Evolutionary conservation across 768 basidiomycete genomes (phyloP).

Genomic region (Trametes cingulata): DNA sequence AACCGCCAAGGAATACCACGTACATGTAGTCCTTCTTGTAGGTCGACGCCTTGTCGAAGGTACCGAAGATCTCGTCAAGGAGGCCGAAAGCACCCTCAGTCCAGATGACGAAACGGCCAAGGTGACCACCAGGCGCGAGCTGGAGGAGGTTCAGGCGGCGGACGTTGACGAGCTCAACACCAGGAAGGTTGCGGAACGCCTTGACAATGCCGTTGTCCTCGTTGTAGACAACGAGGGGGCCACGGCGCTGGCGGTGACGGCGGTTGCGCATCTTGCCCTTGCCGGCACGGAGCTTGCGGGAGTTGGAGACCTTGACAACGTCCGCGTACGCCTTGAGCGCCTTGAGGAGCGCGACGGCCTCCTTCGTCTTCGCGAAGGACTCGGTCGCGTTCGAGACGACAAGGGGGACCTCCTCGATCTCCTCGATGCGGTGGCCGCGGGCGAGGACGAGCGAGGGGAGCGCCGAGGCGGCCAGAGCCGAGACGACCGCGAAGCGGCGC

Average conservation of each 20-base stretch:
- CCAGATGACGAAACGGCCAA: conserved; percentile 99
- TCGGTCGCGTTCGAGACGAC: conserved; percentile 81
- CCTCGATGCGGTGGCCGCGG: conserved; percentile 97
- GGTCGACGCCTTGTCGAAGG: conserved; percentile 82
- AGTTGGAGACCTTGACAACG: conserved; percentile 96
- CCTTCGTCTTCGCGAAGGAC: conserved; percentile 94
- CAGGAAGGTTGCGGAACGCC: conserved; percentile 98
- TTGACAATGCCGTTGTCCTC: conserved; percentile 97
- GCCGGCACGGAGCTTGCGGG: conserved; percentile 93
- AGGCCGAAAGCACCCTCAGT: conserved; percentile 91
- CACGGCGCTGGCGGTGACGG: conserved; percentile 94
- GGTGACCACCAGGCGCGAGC: conserved; percentile 98
- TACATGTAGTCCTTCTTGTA: conserved; percentile 91
- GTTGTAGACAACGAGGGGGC: conserved; percentile 95
- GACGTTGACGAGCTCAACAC: conserved; percentile 96
- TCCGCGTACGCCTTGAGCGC: conserved; percentile 86
- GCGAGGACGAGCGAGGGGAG: conserved; percentile 98
- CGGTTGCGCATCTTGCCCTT: conserved; percentile 98
- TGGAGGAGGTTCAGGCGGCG: conserved; percentile 94
- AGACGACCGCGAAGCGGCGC: conserved; percentile 95
- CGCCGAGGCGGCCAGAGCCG: conserved; percentile 96
- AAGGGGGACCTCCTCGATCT: conserved; percentile 94
- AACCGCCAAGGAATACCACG: conserved; percentile 30
- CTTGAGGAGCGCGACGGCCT: conserved; percentile 93
- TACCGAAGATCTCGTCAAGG: conserved; percentile 95